These are phyloP conservation scores for Paramecium sonneborni DNA, from an alignment of 73 alveolate genomes.

Conservation along the genomic window DNA sequence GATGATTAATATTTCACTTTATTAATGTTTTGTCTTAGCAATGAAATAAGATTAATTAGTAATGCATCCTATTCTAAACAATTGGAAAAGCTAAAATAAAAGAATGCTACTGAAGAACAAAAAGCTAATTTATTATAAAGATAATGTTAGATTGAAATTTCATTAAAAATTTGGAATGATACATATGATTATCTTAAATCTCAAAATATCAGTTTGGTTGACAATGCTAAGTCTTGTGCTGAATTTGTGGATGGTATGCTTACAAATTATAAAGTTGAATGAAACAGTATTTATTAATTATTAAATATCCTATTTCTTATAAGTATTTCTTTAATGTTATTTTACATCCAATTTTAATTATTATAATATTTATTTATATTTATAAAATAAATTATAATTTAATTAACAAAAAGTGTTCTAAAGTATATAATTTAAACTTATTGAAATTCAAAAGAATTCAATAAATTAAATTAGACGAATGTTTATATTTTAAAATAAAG, in stretches of 20 bases:
- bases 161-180: background rate
- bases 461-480: too few species aligned
- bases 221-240: slow-evolving; percentile 5
- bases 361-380: too few species aligned
- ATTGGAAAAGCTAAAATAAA: background rate
- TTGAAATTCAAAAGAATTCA: too few species aligned
- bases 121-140: background rate
- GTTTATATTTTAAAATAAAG: too few species aligned
- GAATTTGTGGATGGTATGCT: slow-evolving; percentile 46
- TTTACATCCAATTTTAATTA: too few species aligned
- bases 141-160: background rate
- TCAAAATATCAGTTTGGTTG: background rate
- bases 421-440: too few species aligned
- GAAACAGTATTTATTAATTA: background rate
- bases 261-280: slow-evolving; percentile 10
- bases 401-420: too few species aligned
- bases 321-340: too few species aligned
- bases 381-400: too few species aligned
- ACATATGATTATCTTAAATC: background rate
- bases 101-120: background rate
- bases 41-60: slow-evolving; percentile 18
- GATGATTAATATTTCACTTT: slow-evolving; percentile 31
- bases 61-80: background rate
- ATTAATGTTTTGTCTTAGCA: slow-evolving; percentile 24
- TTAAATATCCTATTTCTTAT: too few species aligned